A percentile compares a stretch with the other conserved stretches of the same genome.
These are phyloP conservation scores for Didymella lethalis DNA, from an alignment of 2,329 filamentous ascomycete species.

Conservation along the genomic window DNA sequence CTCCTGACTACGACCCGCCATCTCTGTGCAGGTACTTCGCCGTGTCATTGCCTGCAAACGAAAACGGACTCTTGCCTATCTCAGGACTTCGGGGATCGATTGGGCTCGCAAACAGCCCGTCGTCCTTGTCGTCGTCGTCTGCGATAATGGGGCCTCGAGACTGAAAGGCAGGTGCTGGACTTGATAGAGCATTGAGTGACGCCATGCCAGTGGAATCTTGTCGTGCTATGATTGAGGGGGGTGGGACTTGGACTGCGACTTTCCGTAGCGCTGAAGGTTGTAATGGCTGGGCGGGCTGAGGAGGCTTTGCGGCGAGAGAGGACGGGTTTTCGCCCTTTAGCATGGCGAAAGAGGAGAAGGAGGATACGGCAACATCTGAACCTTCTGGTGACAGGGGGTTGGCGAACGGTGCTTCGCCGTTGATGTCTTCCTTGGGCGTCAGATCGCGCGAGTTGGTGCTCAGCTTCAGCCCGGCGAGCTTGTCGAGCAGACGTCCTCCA, in stretches of 20 bases:
- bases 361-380: conserved; percentile 68
- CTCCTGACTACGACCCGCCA: conserved; percentile 31
- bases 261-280: conserved; percentile 39
- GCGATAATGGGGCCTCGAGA: conserved; percentile 38
- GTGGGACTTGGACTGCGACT: conserved; percentile 45
- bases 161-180: conserved; percentile 40
- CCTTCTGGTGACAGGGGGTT: conserved; percentile 68
- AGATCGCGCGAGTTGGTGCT: conserved; percentile 75
- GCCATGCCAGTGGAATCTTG: conserved; percentile 53
- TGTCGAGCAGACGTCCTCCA: conserved; percentile 77
- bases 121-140: conserved; percentile 66
- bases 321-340: conserved; percentile 61
- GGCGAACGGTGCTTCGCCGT: conserved; percentile 39
- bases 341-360: conserved; percentile 58
- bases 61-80: conserved; percentile 84
- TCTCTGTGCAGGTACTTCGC: conserved; percentile 44
- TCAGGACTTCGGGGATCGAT: conserved; percentile 87
- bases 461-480: conserved; percentile 79
- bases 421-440: conserved; percentile 51
- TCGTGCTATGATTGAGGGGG: conserved; percentile 51
- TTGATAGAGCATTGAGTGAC: conserved; percentile 56
- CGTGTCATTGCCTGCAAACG: conserved; percentile 56
- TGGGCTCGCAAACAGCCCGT: conserved; percentile 86
- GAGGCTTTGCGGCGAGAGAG: conserved; percentile 53
- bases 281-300: conserved; percentile 45